Conservation (phyloP, 2,329 filamentous ascomycete genomes). For the Pyrenophora tritici-repentis region DNA sequence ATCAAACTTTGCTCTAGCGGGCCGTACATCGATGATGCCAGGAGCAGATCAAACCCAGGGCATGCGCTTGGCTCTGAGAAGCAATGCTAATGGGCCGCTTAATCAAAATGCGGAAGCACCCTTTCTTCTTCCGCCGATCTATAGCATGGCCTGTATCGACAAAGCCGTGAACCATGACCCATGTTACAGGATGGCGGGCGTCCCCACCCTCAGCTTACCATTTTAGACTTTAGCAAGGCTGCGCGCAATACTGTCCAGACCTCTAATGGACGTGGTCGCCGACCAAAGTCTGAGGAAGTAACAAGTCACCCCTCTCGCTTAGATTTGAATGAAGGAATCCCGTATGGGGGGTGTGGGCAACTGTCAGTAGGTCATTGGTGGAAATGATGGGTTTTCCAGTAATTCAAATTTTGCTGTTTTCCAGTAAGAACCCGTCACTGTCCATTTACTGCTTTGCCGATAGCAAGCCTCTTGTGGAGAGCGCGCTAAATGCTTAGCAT, state of each 20-base stretch:
- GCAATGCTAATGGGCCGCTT: constrained; percentile 4
- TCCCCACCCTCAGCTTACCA: background rate
- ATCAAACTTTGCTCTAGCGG: constrained; percentile 3
- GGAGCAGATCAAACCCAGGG: constrained; percentile 6
- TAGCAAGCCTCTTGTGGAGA: background rate
- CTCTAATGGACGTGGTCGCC: background rate
- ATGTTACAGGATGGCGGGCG: background rate
- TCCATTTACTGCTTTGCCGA: background rate
- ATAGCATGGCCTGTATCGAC: background rate
- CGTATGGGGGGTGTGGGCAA: too few species aligned
- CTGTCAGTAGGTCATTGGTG: too few species aligned
- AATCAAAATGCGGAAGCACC: constrained; percentile 9
- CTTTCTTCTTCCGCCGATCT: constrained; percentile 8
- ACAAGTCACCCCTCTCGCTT: background rate
- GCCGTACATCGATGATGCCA: constrained; percentile 8
- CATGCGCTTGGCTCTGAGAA: constrained; percentile 7
- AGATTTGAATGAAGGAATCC: too few species aligned
- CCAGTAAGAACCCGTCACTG: background rate
- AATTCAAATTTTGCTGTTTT: too few species aligned
- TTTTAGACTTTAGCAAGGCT: background rate
- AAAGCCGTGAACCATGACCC: background rate
- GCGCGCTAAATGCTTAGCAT: background rate
- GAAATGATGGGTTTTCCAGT: too few species aligned
- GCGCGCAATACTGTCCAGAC: background rate
- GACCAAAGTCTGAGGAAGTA: background rate